Conservation (phyloP, 2,329 filamentous ascomycete species). For the Penicillium janthinellum region DNA sequence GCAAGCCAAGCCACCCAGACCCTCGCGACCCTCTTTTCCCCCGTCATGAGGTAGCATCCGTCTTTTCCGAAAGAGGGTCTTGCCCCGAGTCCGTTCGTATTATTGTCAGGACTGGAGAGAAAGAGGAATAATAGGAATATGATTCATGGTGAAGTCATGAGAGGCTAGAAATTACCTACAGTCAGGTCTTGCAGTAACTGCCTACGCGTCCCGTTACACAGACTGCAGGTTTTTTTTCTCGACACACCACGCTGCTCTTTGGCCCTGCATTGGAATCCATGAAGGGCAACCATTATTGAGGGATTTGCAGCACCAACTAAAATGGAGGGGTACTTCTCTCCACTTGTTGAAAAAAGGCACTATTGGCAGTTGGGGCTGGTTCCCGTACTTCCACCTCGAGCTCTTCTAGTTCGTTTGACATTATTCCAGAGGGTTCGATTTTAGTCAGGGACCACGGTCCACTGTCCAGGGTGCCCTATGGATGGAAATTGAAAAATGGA, state of each 20-base stretch:
- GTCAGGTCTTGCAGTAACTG: background rate
- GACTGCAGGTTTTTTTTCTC: background rate
- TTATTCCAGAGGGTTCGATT: background rate
- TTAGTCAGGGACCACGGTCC: background rate
- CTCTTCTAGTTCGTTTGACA: background rate
- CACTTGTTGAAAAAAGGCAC: background rate
- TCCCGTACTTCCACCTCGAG: background rate
- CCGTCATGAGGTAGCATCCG: conserved; percentile 5
- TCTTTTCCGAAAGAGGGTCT: conserved; percentile 1
- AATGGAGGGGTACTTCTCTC: background rate
- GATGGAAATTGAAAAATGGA: background rate
- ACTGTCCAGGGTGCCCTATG: background rate
- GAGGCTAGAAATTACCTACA: background rate
- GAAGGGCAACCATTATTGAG: background rate
- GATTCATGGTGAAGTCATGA: background rate
- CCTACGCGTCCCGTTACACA: background rate
- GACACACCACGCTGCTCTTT: background rate
- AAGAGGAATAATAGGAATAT: background rate
- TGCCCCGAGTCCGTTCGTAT: background rate
- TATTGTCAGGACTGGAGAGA: background rate
- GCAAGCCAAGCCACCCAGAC: background rate
- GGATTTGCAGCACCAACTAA: background rate
- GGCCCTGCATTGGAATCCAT: background rate
- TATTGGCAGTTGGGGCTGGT: conserved; percentile 1
- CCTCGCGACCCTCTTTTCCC: background rate